Conservation (phyloP, 2,329 filamentous ascomycete genomes). For the Ceratocystis harringtonii region DNA sequence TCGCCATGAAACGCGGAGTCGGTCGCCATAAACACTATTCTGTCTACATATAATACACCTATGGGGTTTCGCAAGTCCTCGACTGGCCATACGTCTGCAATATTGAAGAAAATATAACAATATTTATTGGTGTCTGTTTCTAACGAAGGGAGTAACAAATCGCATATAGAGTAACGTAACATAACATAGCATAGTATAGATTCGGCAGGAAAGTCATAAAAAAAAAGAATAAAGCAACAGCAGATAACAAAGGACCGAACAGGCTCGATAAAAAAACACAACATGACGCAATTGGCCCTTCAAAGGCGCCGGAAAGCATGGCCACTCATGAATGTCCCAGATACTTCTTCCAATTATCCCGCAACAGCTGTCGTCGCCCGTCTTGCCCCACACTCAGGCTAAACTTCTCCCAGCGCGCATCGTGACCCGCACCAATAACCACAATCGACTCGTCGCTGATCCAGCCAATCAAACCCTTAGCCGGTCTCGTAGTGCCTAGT, state of each 20-base stretch:
- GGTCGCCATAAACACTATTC: neutral
- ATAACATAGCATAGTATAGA: constrained; percentile 4
- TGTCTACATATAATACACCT: neutral
- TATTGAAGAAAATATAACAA: neutral
- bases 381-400: constrained; percentile 52
- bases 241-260: neutral
- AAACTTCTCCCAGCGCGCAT: constrained; percentile 82
- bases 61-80: neutral
- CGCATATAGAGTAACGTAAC: neutral
- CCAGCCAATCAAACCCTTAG: constrained; percentile 81
- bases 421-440: constrained; percentile 63
- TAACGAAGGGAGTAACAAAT: constrained; percentile 1
- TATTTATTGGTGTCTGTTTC: neutral
- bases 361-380: constrained; percentile 48
- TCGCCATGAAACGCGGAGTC: constrained; percentile 17
- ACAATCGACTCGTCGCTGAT: constrained; percentile 56
- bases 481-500: constrained; percentile 41
- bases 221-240: neutral
- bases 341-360: constrained; percentile 75
- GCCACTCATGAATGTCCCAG: constrained; percentile 31
- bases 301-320: neutral
- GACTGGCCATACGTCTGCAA: neutral
- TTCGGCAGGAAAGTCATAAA: constrained; percentile 7
- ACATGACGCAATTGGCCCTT: neutral
- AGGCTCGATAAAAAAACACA: constrained; percentile 9